Evolutionary conservation across 2,329 filamentous ascomycete species (phyloP).

Genomic region (Paecilomyces dactylethromorphus): DNA sequence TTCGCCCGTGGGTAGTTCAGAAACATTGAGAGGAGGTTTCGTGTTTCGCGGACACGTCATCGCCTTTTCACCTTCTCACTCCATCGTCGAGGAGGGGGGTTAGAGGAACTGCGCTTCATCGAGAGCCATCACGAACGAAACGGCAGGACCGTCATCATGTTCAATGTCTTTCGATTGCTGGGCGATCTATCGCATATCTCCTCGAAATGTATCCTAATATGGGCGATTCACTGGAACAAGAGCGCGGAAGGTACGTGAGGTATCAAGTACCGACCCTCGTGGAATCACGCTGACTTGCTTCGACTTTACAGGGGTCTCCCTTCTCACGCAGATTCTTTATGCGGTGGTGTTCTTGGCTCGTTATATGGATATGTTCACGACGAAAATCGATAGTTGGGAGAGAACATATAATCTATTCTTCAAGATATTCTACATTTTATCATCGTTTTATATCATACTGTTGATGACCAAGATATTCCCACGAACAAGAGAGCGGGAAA

Average conservation of each 20-base stretch:
- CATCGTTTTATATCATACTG: constrained; percentile 77
- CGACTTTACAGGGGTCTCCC: constrained; percentile 62
- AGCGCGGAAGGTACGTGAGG: constrained; percentile 65
- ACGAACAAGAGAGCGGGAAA: constrained; percentile 80
- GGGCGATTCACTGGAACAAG: constrained; percentile 79
- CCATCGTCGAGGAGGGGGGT: neutral
- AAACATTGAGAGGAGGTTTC: neutral
- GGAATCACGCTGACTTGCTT: neutral
- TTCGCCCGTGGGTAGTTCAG: neutral
- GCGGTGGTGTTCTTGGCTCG: constrained; percentile 76
- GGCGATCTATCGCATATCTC: constrained; percentile 78
- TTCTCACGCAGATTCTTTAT: constrained; percentile 85
- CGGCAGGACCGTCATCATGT: neutral
- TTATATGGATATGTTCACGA: constrained; percentile 73
- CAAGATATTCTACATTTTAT: constrained; percentile 82
- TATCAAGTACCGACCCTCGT: neutral
- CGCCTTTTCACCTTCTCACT: neutral
- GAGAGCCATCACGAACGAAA: neutral
- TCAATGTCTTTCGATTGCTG: constrained; percentile 61
- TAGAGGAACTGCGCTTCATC: neutral
- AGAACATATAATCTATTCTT: constrained; percentile 68
- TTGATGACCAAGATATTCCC: constrained; percentile 84
- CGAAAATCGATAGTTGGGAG: constrained; percentile 15
- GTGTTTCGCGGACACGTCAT: neutral
- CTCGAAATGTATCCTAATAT: constrained; percentile 86